Base-by-base conservation (phyloP, 2,329 filamentous ascomycete species). In the Ambrosiella cleistominuta region DNA sequence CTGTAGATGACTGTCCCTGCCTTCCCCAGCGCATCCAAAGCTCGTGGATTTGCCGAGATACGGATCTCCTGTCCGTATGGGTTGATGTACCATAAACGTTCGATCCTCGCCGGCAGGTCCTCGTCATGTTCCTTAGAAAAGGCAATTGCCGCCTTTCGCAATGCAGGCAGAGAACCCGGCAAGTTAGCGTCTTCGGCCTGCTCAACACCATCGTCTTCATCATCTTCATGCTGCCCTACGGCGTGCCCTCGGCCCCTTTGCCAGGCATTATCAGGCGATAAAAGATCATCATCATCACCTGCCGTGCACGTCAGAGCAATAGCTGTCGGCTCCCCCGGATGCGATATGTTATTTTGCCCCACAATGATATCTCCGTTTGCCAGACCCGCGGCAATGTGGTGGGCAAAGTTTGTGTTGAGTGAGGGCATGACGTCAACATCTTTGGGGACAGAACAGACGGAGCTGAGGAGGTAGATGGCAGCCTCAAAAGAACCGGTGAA, bases 51-150 rank as follows among this genome's bases (percentile, higher is more conserved):
- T 1, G 88, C 86, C 0, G 83, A 78, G 0, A 90, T 86, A 15
- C 83, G 81, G 63, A 97, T 96, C 69, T 96, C 90, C 67, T 96
- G 88, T n/a, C 91, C 91, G 68, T 96, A 97, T 0, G 91, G 91
- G 66, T 96, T 97, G 72, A 97, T 97, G 72, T 97, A 97, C 88
- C 89, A 97, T 38, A 97, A 77, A 1, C 90, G 74, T 57, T 83
- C 75, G 64, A 97, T 95, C 36, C 87, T 78, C 0, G 85, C 77
- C 0, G 87, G 79, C 1, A 97, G 74, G 57, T 91, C 86, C 61
- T 86, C 81, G 62, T 88, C 83, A 44, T 80, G 75, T 65, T 74
- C 70, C 70, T 97, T 97, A 66, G 79, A 85, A 67, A 95, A 94
- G 3, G 76, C 74, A 61, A 96, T 89, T 62, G 94, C 87, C 55